Evolutionary conservation across 2,329 filamentous ascomycete genomes (phyloP), one percentile per base, ranked within the genome.

Genomic region (Rachicladosporium sp.): DNA sequence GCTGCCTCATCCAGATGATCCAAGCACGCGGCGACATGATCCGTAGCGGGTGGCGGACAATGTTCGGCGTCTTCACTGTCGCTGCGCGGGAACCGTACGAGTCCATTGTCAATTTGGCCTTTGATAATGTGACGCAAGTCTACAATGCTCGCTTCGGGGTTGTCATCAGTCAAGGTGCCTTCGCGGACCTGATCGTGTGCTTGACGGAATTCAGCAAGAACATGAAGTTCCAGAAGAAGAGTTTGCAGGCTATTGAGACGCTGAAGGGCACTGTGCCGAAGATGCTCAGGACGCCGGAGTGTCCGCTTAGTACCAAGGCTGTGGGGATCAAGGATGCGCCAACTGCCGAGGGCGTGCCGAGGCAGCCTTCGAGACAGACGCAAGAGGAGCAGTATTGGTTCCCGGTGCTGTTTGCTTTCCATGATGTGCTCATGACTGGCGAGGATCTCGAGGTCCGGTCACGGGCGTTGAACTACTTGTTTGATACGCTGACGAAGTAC

Each of bases 161-260:
- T 5, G 88, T 98, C 43, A 91, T 99, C 43, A 86, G 85, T 0
- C 93, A 99, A 60, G 91, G 87, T 15, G 89, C 91, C 2, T 98
- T 99, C 56, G 88, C 91, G 0, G 93, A 99, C 58, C 69, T 99
- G 21, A 82, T 98, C 44, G 86, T 98, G 38, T 98, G 91, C 56
- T 66, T 99, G 46, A 98, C 93, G 0, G 87, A 96, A 59, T 99
- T 99, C 59, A 95, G 89, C 11, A 99, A 98, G 70, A 98, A 99
- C 59, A 81, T 87, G 62, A 88, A 81, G 55, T 99, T 98, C 66
- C 91, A 98, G 62, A 96, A 96, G 70, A 96, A 96, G 69, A 94
- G 88, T 11, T 62, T 99, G 38, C 87, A 94, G 56, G 89, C 91
- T 1, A 89, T 99, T 58, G 91, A 99, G 62, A 80, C 87, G 4